These are phyloP conservation scores for Leptographium procerum DNA, from an alignment of 2,329 filamentous ascomycete species.

Conservation along the genomic window DNA sequence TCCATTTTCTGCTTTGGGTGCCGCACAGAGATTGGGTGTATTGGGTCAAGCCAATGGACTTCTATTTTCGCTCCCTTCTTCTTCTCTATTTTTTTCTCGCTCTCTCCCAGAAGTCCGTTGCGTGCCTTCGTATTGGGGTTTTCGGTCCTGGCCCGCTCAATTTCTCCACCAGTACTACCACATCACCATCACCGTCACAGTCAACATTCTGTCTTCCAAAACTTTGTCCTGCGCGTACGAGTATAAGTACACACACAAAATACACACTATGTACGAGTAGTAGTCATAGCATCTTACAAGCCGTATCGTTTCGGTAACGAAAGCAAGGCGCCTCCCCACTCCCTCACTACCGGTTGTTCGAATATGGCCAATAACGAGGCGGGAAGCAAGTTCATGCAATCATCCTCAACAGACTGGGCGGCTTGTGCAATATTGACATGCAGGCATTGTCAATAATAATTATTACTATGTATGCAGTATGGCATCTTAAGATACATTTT, in stretches of 20 bases:
- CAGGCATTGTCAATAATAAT: not conserved
- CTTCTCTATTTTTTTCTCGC: not conserved
- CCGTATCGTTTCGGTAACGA: not conserved
- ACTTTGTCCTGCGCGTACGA: too few relatives aligned
- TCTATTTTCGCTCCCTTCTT: not conserved
- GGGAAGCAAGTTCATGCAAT: not conserved
- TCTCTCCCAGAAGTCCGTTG: not conserved
- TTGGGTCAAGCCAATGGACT: not conserved
- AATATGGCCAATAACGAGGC: not conserved
- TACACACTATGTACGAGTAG: too few relatives aligned
- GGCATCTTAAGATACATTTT: not conserved
- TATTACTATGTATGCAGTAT: too few relatives aligned
- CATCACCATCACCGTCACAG: not conserved
- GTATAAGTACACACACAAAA: too few relatives aligned
- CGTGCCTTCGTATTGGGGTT: not conserved
- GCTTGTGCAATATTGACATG: not conserved
- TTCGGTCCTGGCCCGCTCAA: not conserved
- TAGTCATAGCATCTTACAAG: too few relatives aligned
- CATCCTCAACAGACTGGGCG: not conserved
- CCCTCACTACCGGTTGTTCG: not conserved
- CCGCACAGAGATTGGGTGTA: not conserved
- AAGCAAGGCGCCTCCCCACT: not conserved
- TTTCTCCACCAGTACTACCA: not conserved
- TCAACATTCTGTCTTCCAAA: not conserved
- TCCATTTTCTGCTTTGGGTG: not conserved